Conservation (phyloP, 257 asterid species). For the Schizonepeta tenuifolia region DNA sequence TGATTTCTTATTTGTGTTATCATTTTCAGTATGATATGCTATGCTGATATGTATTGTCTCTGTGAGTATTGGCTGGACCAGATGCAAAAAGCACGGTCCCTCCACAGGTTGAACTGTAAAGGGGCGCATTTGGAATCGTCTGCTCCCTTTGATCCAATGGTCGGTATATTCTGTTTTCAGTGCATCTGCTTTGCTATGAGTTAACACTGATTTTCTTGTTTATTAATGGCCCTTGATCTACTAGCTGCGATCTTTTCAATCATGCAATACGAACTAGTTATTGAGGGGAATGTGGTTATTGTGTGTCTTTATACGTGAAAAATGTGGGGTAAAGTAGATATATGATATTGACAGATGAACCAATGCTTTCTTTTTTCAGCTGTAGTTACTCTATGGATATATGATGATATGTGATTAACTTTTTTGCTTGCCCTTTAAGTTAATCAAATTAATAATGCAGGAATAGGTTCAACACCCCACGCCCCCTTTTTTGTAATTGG, state of each 20-base stretch:
- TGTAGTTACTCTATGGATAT: neutral
- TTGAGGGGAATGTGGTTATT: conserved; percentile 1
- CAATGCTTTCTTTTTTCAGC: neutral
- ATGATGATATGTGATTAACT: neutral
- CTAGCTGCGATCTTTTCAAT: neutral
- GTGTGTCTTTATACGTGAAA: neutral
- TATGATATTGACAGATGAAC: conserved; percentile 30
- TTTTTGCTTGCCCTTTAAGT: conserved; percentile 17
- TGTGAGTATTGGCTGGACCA: conserved; percentile 24
- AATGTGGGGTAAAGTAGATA: conserved; percentile 29
- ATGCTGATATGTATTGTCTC: conserved; percentile 8
- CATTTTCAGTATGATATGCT: conserved; percentile 24
- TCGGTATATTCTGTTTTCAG: neutral
- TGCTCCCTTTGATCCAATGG: conserved; percentile 9
- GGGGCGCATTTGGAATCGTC: neutral
- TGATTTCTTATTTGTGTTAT: conserved; percentile 2
- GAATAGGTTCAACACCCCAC: neutral
- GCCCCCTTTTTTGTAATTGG: neutral
- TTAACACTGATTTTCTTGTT: neutral
- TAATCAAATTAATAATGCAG: neutral
- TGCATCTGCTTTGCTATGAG: neutral
- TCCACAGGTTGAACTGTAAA: conserved; percentile 11
- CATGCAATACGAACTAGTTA: neutral
- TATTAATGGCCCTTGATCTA: conserved; percentile 14
- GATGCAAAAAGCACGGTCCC: conserved; percentile 24